These are phyloP conservation scores for Balansia obtecta DNA, from an alignment of 2,329 filamentous ascomycete genomes.

Conservation along the genomic window DNA sequence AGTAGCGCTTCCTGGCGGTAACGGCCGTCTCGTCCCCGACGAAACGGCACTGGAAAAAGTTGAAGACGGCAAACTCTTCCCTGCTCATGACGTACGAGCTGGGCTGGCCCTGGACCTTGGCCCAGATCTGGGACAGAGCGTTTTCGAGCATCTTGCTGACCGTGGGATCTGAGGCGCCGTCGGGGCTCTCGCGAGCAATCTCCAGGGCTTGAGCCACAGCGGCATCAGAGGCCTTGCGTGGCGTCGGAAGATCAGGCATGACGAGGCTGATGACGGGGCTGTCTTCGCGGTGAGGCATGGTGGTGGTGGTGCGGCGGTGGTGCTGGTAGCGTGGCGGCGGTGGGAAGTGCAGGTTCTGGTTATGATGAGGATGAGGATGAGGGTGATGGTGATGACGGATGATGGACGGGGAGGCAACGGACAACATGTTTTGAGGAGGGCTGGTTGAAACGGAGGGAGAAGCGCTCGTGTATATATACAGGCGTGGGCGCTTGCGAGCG, in stretches of 20 bases:
- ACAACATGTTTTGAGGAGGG: slow-evolving; percentile 10
- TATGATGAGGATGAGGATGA: too few relatives aligned
- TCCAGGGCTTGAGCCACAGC: slow-evolving; percentile 58
- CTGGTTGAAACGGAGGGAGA: slow-evolving; percentile 1
- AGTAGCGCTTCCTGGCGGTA: slow-evolving; percentile 39
- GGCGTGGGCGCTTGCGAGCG: not conserved
- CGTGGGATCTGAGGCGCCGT: slow-evolving; percentile 48
- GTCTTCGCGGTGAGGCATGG: slow-evolving; percentile 14
- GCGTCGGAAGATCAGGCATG: slow-evolving; percentile 3
- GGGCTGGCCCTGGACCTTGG: slow-evolving; percentile 50
- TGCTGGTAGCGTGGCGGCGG: not conserved
- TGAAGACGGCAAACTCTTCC: slow-evolving; percentile 78
- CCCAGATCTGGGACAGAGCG: slow-evolving; percentile 54
- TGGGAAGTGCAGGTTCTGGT: not conserved
- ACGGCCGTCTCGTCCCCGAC: slow-evolving; percentile 34
- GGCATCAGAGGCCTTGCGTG: slow-evolving; percentile 18
- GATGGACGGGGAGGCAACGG: slow-evolving; percentile 9
- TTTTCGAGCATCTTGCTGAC: slow-evolving; percentile 54
- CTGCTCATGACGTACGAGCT: slow-evolving; percentile 59
- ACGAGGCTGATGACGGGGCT: slow-evolving; percentile 7
- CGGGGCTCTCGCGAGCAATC: slow-evolving; percentile 60
- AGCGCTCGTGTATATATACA: slow-evolving; percentile 11
- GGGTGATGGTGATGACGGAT: slow-evolving; percentile 8
- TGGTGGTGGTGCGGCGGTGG: not conserved
- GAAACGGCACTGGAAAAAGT: slow-evolving; percentile 65